Percentiles rank a stretch among this genome's conserved stretches.
Conservation (phyloP, 2,329 filamentous ascomycete species). For the Fusarium mangiferae region DNA sequence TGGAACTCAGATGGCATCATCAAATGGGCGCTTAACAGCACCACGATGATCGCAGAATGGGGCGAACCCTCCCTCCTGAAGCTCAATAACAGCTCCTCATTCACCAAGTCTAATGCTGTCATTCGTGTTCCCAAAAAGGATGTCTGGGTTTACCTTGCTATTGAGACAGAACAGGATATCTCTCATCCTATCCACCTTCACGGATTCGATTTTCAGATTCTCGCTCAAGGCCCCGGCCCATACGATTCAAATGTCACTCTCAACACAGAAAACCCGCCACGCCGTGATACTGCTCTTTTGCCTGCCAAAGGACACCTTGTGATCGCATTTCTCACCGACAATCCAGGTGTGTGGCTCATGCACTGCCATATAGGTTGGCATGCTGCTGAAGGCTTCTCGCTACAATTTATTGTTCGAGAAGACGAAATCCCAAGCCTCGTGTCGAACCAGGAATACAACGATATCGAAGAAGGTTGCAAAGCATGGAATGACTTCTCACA, state of each 20-base stretch:
- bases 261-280: slow-evolving; percentile 56
- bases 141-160: slow-evolving; percentile 47
- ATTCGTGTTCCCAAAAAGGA: slow-evolving; percentile 44
- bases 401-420: slow-evolving; percentile 39
- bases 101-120: slow-evolving; percentile 42
- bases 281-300: slow-evolving; percentile 63
- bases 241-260: slow-evolving; percentile 36
- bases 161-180: slow-evolving; percentile 41
- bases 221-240: slow-evolving; percentile 41
- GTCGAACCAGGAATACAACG: slow-evolving; percentile 20
- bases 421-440: slow-evolving; percentile 33
- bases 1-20: slow-evolving; percentile 50
- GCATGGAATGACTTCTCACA: slow-evolving; percentile 26
- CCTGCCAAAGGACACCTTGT: slow-evolving; percentile 57
- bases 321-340: slow-evolving; percentile 60
- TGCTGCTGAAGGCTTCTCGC: slow-evolving; percentile 37
- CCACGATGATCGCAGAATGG: slow-evolving; percentile 47
- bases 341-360: slow-evolving; percentile 62
- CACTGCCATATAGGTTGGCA: slow-evolving; percentile 59
- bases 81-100: slow-evolving; percentile 36
- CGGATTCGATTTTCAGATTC: slow-evolving; percentile 49
- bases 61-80: slow-evolving; percentile 43
- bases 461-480: slow-evolving; percentile 26
- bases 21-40: slow-evolving; percentile 58
- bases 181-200: slow-evolving; percentile 52